These are phyloP conservation scores for Jackrogersella minutella DNA, from an alignment of 495 filamentous ascomycete genomes.

Conservation along the genomic window DNA sequence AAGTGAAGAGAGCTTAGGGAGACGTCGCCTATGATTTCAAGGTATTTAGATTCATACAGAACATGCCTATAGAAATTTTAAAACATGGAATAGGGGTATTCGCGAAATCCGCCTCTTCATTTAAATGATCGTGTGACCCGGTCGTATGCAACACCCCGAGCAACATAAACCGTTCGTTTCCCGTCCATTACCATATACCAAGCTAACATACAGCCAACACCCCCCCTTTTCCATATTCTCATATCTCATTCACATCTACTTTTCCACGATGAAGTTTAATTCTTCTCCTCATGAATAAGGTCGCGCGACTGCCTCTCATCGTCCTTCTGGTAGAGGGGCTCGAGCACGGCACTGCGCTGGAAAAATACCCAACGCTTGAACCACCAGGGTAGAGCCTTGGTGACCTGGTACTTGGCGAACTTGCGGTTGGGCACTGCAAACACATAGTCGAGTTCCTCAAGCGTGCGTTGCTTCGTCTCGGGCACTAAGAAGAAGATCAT, in stretches of 20 bases:
- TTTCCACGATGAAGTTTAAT: not conserved
- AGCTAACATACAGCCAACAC: not conserved
- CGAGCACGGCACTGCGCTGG: conserved; percentile 59
- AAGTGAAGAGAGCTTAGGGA: not conserved
- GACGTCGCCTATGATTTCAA: too few relatives aligned
- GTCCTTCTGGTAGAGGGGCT: conserved; percentile 67
- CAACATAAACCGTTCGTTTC: conserved; percentile 9
- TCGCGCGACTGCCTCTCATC: conserved; percentile 3
- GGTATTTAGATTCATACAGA: too few relatives aligned
- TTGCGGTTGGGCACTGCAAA: conserved; percentile 74
- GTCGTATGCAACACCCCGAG: not conserved
- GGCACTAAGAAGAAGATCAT: conserved; percentile 75
- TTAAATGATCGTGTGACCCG: conserved; percentile 27
- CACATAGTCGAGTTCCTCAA: conserved; percentile 86
- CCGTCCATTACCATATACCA: not conserved
- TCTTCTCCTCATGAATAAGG: not conserved
- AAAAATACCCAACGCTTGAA: conserved; percentile 71
- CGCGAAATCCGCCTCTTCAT: conserved; percentile 17
- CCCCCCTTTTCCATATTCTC: not conserved
- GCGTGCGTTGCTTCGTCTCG: conserved; percentile 72
- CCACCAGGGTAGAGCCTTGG: conserved; percentile 71
- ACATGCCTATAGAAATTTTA: conserved; percentile 8
- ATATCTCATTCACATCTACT: not conserved
- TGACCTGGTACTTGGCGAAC: conserved; percentile 71
- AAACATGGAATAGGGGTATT: conserved; percentile 30